Conservation (phyloP, 2,329 filamentous ascomycete genomes). For the Oidium heveae region DNA sequence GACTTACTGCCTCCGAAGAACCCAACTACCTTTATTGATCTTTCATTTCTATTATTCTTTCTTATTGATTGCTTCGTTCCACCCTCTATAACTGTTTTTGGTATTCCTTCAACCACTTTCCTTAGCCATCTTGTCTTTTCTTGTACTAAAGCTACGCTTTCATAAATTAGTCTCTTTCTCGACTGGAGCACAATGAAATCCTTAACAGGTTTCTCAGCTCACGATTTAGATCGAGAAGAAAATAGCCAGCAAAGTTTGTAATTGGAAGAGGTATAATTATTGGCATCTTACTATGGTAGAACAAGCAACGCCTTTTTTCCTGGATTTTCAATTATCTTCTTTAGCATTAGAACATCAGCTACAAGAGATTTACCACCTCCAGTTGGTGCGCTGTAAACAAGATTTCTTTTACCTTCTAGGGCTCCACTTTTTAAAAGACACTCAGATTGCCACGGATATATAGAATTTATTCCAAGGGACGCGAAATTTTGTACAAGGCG, state of each 20-base stretch:
- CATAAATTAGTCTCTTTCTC: not conserved
- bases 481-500: slow-evolving; percentile 38
- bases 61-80: slow-evolving; percentile 18
- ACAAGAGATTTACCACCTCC: slow-evolving; percentile 58
- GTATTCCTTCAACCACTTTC: slow-evolving; percentile 34
- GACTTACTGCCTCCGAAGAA: slow-evolving; percentile 53
- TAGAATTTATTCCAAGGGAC: slow-evolving; percentile 39
- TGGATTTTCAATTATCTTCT: slow-evolving; percentile 36
- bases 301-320: slow-evolving; percentile 45
- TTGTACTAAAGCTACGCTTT: slow-evolving; percentile 45
- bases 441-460: slow-evolving; percentile 59
- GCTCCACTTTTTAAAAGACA: slow-evolving; percentile 44
- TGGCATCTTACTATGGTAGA: slow-evolving; percentile 29
- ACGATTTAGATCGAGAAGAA: not conserved
- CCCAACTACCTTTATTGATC: slow-evolving; percentile 37
- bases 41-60: slow-evolving; percentile 28
- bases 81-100: slow-evolving; percentile 7
- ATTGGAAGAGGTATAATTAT: not conserved
- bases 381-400: slow-evolving; percentile 60
- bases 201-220: not conserved
- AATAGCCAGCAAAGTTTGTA: not conserved
- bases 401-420: slow-evolving; percentile 36
- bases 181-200: not conserved
- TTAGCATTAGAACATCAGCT: slow-evolving; percentile 47
- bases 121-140: slow-evolving; percentile 56